Evolutionary conservation across 805 yeast species (phyloP), one percentile per base, ranked within the genome.

Genomic region (Sugiyamaella qingdaonensis): DNA sequence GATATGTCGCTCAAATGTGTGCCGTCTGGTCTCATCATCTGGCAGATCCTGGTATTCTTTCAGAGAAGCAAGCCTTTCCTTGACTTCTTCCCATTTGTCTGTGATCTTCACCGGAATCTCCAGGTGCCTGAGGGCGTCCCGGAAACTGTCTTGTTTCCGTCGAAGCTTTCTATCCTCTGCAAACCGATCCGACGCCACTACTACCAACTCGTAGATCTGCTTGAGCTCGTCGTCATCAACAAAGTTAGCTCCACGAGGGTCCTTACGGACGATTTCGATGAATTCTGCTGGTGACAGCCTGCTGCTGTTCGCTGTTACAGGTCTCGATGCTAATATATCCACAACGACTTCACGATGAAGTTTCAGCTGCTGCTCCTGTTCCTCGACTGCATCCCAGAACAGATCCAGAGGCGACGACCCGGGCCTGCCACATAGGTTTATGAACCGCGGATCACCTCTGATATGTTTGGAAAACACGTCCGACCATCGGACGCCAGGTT

Each of bases 341-440:
- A 78, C 78, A 1, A 82, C 78, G 41, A 84, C 67, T 49, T 84
- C 88, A 51, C 79, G 79, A 62, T 82, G 80, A 19, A 82, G 80
- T 54, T 76, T 78, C 44, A 86, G 64, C 1, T 74, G 62, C 51
- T 82, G 78, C 33, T 77, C 75, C 60, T 80, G 82, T 52, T 80
- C 84, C 59, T 85, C 90, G 2, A 85, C 75, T 0, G 78, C 61
- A 65, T 90, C 96, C 79, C 88, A 78, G 65, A 85, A 89, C 39
- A 87, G 68, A 57, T 89, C 95, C 41, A 84, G 63, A 0, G 96
- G 85, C 1, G 82, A 77, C 0, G 96, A 88, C 0, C 96, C 96
- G 44, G 78, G 74, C 51, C 90, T 76, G 0, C 95, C 96, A 53
- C 89, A 74, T 35, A 89, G 57, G 19, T 76, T 80, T 13, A 78